These are phyloP conservation scores for Populus pruinosa DNA, from an alignment of 345 rosid genomes.

Conservation along the genomic window DNA sequence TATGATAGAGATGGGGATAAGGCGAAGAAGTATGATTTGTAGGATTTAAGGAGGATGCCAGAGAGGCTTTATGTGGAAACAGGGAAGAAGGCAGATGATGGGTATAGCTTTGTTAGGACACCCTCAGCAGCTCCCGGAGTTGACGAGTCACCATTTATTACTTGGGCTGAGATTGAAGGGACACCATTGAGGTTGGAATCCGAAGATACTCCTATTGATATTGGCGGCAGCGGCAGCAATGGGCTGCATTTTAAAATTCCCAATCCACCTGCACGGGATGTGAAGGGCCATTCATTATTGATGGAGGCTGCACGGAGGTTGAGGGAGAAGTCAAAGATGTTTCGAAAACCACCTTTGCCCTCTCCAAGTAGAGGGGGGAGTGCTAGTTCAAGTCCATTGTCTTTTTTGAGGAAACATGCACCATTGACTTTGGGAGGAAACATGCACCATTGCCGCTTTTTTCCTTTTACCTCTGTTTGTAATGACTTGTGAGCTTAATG, in stretches of 20 bases:
- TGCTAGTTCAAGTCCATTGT: conserved; percentile 91
- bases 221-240: conserved; percentile 70
- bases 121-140: conserved; percentile 96
- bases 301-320: conserved; percentile 85
- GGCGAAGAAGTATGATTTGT: conserved; percentile 77
- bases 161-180: conserved; percentile 99
- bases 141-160: conserved; percentile 86
- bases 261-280: conserved; percentile 65
- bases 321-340: conserved; percentile 78
- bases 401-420: neutral
- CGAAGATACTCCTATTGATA: conserved; percentile 88
- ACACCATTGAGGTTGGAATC: conserved; percentile 83
- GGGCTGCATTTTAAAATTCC: conserved; percentile 84
- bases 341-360: conserved; percentile 82
- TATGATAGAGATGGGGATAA: conserved; percentile 67
- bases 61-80: conserved; percentile 69
- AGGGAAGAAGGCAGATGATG: conserved; percentile 71
- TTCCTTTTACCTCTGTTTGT: neutral
- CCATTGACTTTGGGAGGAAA: too few relatives aligned
- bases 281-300: conserved; percentile 77
- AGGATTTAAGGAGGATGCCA: conserved; percentile 86
- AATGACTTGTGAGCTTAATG: neutral
- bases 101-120: conserved; percentile 82
- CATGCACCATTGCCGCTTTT: neutral
- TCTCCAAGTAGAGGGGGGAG: conserved; percentile 87